Evolutionary conservation across 306 rosid species (phyloP).

Genomic region (Ziziphus jujuba): DNA sequence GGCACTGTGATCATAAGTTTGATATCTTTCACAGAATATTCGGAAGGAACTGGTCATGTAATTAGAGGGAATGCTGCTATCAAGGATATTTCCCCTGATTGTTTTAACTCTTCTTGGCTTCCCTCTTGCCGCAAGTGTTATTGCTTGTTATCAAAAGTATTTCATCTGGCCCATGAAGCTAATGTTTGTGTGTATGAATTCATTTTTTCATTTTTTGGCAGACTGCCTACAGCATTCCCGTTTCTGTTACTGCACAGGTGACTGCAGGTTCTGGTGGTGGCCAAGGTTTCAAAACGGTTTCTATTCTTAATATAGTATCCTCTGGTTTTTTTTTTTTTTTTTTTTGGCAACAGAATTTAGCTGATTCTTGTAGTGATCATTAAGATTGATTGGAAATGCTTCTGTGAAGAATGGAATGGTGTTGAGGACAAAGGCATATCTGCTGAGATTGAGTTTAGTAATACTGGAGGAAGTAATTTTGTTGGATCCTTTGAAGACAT

Average conservation of each 20-base stretch:
- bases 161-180: slow-evolving; percentile 14
- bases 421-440: slow-evolving; percentile 59
- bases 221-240: slow-evolving; percentile 95
- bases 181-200: slow-evolving; percentile 22
- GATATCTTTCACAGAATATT: slow-evolving; percentile 54
- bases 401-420: slow-evolving; percentile 89
- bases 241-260: slow-evolving; percentile 86
- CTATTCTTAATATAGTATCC: slow-evolving; percentile 13
- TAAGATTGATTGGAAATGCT: slow-evolving; percentile 90
- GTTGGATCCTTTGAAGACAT: slow-evolving; percentile 42
- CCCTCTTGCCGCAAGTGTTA: slow-evolving; percentile 85
- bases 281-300: slow-evolving; percentile 56
- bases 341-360: no score
- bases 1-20: slow-evolving; percentile 84
- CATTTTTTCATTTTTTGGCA: slow-evolving; percentile 56
- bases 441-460: slow-evolving; percentile 58
- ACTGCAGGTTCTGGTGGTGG: slow-evolving; percentile 97
- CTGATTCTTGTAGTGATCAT: slow-evolving; percentile 54
- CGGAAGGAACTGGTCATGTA: slow-evolving; percentile 64
- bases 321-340: no score
- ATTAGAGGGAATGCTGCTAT: slow-evolving; percentile 70
- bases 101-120: slow-evolving; percentile 94
- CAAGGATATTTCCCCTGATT: slow-evolving; percentile 74
- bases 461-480: slow-evolving; percentile 40
- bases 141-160: slow-evolving; percentile 10